Conservation (phyloP, 371 early-diverging fungal genomes). For the Mucor velutinosus region DNA sequence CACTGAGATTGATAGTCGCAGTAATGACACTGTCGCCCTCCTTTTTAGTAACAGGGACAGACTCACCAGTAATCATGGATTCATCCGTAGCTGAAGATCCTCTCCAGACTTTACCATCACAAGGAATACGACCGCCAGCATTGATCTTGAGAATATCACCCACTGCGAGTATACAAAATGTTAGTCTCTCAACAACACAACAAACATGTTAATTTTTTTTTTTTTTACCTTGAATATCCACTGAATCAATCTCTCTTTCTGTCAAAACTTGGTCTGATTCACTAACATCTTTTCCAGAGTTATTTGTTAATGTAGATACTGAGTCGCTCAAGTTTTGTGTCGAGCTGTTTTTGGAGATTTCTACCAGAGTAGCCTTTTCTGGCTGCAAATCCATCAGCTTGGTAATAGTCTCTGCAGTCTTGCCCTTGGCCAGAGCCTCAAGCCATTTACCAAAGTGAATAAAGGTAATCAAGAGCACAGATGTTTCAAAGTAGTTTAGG, state of each 20-base stretch:
- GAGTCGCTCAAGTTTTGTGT: neutral
- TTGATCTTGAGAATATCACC: conserved; percentile 66
- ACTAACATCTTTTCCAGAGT: neutral
- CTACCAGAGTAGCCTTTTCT: conserved; percentile 58
- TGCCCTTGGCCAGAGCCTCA: conserved; percentile 70
- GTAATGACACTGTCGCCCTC: conserved; percentile 56
- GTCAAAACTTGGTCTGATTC: conserved; percentile 16
- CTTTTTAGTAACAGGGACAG: conserved; percentile 69
- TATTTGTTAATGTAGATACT: neutral
- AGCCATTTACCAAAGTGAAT: conserved; percentile 73
- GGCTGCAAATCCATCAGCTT: conserved; percentile 73
- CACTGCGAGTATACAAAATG: conserved; percentile 28
- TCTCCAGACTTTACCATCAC: conserved; percentile 70
- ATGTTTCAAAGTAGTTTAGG: conserved; percentile 69
- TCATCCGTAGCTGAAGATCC: conserved; percentile 71
- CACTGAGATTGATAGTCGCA: conserved; percentile 62
- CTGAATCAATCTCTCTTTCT: conserved; percentile 45
- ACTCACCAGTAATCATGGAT: conserved; percentile 86
- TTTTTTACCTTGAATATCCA: conserved; percentile 51
- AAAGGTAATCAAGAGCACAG: conserved; percentile 69
- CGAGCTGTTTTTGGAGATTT: conserved; percentile 4
- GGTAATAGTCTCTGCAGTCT: conserved; percentile 70
- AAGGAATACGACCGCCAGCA: conserved; percentile 70
- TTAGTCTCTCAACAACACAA: neutral
- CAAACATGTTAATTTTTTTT: conserved; percentile 4